Evolutionary conservation across 345 rosid genomes (phyloP).

Genomic region (Brassica cretica): DNA sequence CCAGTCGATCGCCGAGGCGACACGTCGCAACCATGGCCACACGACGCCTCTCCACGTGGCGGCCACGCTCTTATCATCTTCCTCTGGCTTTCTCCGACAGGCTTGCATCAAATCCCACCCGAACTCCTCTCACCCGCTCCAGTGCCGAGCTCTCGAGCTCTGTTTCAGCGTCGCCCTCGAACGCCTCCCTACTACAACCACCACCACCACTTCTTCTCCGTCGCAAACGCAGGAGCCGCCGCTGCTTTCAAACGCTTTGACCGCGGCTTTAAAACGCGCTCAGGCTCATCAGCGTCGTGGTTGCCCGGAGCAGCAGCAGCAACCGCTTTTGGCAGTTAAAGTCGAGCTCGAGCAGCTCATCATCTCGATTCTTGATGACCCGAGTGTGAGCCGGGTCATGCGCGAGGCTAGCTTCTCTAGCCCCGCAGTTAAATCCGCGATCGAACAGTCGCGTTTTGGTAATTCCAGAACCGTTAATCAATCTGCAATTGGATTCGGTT

Average conservation of each 20-base stretch:
- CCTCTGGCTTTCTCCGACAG: constrained; percentile 89
- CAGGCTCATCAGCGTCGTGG: constrained; percentile 99
- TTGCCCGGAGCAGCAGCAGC: constrained; percentile 98
- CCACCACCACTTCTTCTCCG: constrained; percentile 35
- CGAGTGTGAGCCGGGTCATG: constrained; percentile 96
- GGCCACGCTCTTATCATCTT: constrained; percentile 73
- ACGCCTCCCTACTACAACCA: constrained; percentile 70
- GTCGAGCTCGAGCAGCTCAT: constrained; percentile 97
- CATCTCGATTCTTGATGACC: constrained; percentile 95
- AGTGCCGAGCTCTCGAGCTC: constrained; percentile 98
- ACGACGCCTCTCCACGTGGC: constrained; percentile 98
- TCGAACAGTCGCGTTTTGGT: constrained; percentile 65
- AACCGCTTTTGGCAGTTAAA: constrained; percentile 88
- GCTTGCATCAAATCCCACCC: constrained; percentile 99
- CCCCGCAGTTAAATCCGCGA: constrained; percentile 86
- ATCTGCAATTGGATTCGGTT: constrained; percentile 59
- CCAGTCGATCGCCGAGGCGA: constrained; percentile 87
- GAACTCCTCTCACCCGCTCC: constrained; percentile 93
- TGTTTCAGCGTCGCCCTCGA: constrained; percentile 98
- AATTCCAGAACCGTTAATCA: constrained; percentile 38
- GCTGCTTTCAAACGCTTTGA: constrained; percentile 88
- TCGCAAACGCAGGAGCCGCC: constrained; percentile 66
- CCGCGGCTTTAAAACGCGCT: constrained; percentile 97
- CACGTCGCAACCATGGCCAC: constrained; percentile 89
- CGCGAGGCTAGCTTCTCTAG: constrained; percentile 98